Conservation (phyloP, 768 basidiomycete species). For the Lentinus brumalis region DNA sequence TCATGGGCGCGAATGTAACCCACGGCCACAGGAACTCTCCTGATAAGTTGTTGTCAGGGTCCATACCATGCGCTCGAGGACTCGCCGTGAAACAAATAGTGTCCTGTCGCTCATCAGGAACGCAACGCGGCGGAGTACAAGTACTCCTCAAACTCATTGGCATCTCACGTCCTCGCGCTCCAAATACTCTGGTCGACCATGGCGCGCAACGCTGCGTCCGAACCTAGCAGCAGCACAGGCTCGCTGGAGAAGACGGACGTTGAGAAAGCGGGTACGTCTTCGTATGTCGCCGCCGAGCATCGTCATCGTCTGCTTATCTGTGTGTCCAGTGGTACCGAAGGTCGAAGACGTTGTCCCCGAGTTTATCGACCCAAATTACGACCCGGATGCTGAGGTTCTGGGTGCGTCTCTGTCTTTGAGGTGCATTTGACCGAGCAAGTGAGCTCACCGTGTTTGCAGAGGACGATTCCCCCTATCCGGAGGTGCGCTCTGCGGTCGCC, state of each 20-base stretch:
- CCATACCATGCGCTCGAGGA: too few species aligned
- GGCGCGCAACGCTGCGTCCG: constrained; percentile 11
- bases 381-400: constrained; percentile 29
- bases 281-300: not conserved
- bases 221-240: constrained; percentile 7
- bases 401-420: constrained; percentile 13
- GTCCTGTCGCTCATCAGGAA: constrained; percentile 10
- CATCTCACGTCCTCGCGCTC: constrained; percentile 8
- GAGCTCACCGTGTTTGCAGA: constrained; percentile 10
- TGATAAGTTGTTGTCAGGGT: too few species aligned
- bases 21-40: too few species aligned
- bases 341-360: constrained; percentile 22
- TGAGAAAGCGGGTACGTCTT: constrained; percentile 13
- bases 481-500: constrained; percentile 50
- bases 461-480: constrained; percentile 31
- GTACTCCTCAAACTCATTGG: not conserved
- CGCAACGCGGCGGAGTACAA: constrained; percentile 7
- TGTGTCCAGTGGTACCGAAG: not conserved
- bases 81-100: not conserved
- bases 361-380: constrained; percentile 38
- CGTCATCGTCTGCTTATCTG: not conserved
- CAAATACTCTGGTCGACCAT: constrained; percentile 10
- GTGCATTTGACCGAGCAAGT: not conserved
- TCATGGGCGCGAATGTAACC: too few species aligned
- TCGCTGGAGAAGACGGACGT: constrained; percentile 17